Evolutionary conservation across 495 filamentous ascomycete genomes (phyloP), one percentile per base, ranked within the genome.

Genomic region (Pseudoneurospora amorphoporcata): DNA sequence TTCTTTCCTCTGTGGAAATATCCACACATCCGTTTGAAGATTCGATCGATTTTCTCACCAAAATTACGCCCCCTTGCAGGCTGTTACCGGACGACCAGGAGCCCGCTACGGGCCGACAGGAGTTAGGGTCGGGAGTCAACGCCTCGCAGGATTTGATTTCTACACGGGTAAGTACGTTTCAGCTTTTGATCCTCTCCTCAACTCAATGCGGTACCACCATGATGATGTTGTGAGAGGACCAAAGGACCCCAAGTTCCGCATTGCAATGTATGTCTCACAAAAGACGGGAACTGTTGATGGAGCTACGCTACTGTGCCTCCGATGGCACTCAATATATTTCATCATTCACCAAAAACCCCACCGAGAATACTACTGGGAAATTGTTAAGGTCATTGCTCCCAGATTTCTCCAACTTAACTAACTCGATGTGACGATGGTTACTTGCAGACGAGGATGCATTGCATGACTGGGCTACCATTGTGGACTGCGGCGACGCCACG

Each of bases 101-200:
- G 93, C 92, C 41, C 87, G 93, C 40, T 97, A 94, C 75, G 93
- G 93, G 2, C 93, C 93, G 12, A 89, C 86, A 69, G 92, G 91
- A 37, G 95, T 95, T 76, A 87, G 93, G 79, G 88, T 93, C 86
- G 92, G 92, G 82, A 81, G 79, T 68, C 69, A 74, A 70, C 71
- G 80, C 4, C 47, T 73, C 19, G 81, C 75, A 23, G 70, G 73
- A 16, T 82, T 76, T 72, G 80, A 77, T 68, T 72, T 78, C 9
- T 80, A 78, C 71, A 81, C 77, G 5, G 81, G 80, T 80, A 32
- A 68, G 42, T 65, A 32, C 32, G n/a, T 35, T 71, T 71, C 23
- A 16, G 53, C 53, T 61, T 32, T 35, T 14, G 32, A 35, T 32
- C 53, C 35, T 37, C 35, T 37, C 16, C 53, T 35, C 4, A 10